A percentile compares a stretch with the other conserved stretches of the same genome.
These are phyloP conservation scores for Mycosphaerella arachidis DNA, from an alignment of 2,329 filamentous ascomycete genomes.

Conservation along the genomic window DNA sequence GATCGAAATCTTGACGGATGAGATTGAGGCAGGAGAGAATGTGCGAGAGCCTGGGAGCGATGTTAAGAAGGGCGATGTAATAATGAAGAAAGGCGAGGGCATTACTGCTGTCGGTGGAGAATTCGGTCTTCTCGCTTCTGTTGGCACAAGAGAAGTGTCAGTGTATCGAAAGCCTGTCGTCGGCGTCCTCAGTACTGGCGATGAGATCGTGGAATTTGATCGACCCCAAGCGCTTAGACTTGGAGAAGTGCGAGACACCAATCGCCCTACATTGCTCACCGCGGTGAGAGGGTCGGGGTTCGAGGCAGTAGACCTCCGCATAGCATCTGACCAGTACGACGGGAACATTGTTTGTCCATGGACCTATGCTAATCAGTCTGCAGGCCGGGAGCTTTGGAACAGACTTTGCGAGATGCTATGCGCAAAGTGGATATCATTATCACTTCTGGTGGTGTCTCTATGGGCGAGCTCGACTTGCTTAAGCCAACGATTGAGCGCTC, in stretches of 20 bases:
- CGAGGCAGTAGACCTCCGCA: constrained; percentile 76
- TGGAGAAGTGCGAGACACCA: constrained; percentile 90
- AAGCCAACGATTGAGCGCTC: constrained; percentile 92
- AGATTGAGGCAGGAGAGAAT: constrained; percentile 75
- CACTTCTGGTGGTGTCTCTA: constrained; percentile 90
- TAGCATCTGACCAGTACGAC: constrained; percentile 64
- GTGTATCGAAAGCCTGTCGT: constrained; percentile 74
- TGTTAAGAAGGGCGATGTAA: constrained; percentile 61
- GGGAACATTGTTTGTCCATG: neutral
- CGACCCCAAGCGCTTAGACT: constrained; percentile 58
- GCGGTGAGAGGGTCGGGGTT: constrained; percentile 72
- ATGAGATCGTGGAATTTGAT: constrained; percentile 80
- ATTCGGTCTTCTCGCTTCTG: constrained; percentile 81
- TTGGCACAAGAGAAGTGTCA: constrained; percentile 66
- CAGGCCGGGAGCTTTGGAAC: constrained; percentile 66
- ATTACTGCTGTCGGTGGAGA: constrained; percentile 86
- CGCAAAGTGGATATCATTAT: constrained; percentile 75
- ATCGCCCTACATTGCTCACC: constrained; percentile 79
- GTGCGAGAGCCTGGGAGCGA: constrained; percentile 89
- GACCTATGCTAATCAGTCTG: constrained; percentile 16
- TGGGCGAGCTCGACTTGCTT: constrained; percentile 94
- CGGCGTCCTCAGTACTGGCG: constrained; percentile 87
- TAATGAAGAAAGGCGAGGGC: constrained; percentile 73
- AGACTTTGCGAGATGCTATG: constrained; percentile 69
- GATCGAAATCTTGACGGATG: constrained; percentile 77